A percentile compares a stretch with the other conserved stretches of the same genome.
These are phyloP conservation scores for Nakazawaea anatomiae DNA, from an alignment of 805 yeast species.

Conservation along the genomic window DNA sequence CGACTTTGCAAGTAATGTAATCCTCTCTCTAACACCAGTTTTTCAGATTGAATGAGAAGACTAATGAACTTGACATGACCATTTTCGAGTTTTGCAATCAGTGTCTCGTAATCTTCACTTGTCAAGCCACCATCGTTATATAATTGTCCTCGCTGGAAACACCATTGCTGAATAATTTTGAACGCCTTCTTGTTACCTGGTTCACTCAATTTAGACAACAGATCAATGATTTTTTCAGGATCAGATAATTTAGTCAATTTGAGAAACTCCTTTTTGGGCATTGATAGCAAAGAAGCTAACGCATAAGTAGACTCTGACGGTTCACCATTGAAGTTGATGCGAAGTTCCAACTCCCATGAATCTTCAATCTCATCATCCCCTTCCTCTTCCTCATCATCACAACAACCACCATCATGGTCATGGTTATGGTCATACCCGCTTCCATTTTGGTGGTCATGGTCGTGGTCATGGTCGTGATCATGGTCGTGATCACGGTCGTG, in stretches of 20 bases:
- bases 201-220: slow-evolving; percentile 8
- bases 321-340: slow-evolving; percentile 33
- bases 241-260: slow-evolving; percentile 14
- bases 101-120: slow-evolving; percentile 12
- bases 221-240: slow-evolving; percentile 2
- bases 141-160: slow-evolving; percentile 12
- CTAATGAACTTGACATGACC: slow-evolving; percentile 1
- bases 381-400: slow-evolving; percentile 16
- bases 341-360: slow-evolving; percentile 39
- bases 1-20: background rate
- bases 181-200: slow-evolving; percentile 11
- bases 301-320: slow-evolving; percentile 41
- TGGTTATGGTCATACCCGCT: slow-evolving; percentile 11
- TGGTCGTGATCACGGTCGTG: slow-evolving; percentile 13
- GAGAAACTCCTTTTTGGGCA: slow-evolving; percentile 21
- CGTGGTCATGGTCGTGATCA: slow-evolving; percentile 11
- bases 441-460: slow-evolving; percentile 14
- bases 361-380: slow-evolving; percentile 28
- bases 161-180: slow-evolving; percentile 14
- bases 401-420: slow-evolving; percentile 16
- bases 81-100: slow-evolving; percentile 5
- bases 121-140: slow-evolving; percentile 12
- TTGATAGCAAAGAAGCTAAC: slow-evolving; percentile 27
- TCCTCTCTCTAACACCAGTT: slow-evolving; percentile 10
- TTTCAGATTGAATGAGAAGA: slow-evolving; percentile 10